Percentiles rank a stretch among this genome's conserved stretches.
Evolutionary conservation across 208 protist genomes (phyloP).

Genomic region (Plasmodiophora brassicae): DNA sequence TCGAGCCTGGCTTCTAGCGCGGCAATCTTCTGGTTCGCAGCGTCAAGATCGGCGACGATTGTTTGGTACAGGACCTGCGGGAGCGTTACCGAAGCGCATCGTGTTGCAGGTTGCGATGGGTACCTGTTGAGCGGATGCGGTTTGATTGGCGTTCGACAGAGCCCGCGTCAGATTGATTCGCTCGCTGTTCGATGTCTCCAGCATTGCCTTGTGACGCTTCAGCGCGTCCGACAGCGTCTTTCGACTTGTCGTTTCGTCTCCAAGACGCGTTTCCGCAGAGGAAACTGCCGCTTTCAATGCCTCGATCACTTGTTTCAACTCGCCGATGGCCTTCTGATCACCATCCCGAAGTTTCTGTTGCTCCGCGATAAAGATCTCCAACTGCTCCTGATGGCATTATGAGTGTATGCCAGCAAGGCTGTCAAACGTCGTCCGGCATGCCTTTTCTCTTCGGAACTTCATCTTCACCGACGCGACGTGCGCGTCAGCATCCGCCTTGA

Average conservation of each 20-base stretch:
- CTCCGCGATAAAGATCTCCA: not conserved
- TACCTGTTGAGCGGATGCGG: not conserved
- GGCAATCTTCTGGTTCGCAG: not conserved
- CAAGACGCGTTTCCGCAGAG: not conserved
- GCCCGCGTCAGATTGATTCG: not conserved
- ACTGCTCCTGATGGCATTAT: not conserved
- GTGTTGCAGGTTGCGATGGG: not conserved
- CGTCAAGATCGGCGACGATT: not conserved
- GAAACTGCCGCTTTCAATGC: not conserved
- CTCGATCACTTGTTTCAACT: not conserved
- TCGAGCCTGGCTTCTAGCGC: not conserved
- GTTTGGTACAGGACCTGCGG: not conserved
- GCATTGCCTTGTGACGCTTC: not conserved
- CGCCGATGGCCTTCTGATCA: not conserved
- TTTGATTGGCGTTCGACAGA: not conserved
- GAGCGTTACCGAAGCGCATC: not conserved
- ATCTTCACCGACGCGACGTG: not conserved
- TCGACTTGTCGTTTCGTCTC: not conserved
- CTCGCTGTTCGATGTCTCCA: not conserved
- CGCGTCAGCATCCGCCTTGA: not conserved
- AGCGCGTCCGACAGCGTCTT: not conserved
- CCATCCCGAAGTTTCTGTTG: not conserved
- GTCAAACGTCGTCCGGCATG: not conserved
- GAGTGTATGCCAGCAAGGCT: not conserved
- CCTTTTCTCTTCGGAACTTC: not conserved